Evolutionary conservation across 768 basidiomycete genomes (phyloP), one percentile per base, ranked within the genome.

Genomic region (Cyclocybe aegerita): DNA sequence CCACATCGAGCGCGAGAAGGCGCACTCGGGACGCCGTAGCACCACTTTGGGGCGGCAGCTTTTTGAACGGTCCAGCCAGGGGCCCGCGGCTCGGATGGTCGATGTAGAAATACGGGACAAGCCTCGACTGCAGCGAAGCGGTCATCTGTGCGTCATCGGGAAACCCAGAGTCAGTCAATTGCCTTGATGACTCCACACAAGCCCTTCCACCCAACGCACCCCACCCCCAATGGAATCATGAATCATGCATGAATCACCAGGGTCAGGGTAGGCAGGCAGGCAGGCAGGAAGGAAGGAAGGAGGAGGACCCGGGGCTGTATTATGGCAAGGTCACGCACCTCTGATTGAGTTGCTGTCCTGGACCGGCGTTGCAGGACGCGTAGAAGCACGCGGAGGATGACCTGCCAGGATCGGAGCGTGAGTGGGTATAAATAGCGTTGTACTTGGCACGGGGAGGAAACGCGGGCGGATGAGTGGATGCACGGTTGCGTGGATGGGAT

Each of bases 81-180:
- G 75, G 71, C 7, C 93, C 94, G 42, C 85, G 87, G 29, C 71
- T 70, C n/a, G 90, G 75, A 64, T 97, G 93, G 8, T 68, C 71
- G 39, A 95, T 76, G 60, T 74, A 75, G 70, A 97, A 98, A 70
- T 84, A 97, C 14, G 93, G 93, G 8, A 78, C 69, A 6, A 96
- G 72, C 16, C 86, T 82, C 12, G 81, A 75, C 51, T 75, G 73
- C 42, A 93, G 66, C 39, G 72, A 60, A 35, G 68, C 41, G 55
- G 82, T 50, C 30, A 60, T 58, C 65, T 68, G 53, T 23, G 47
- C 43, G 45, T 29, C 32, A 17, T 12, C n/a, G 50, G 23, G 5
- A 23, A 23, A 23, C 23, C 23, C 23, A 23, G 23, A 23, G 55
- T 60, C 43, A 60, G 44, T 47, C 46, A 14, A 29, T 48, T 35